phyloP scores from a whole-genome alignment of 2,329 filamentous ascomycete species.

The Aplosporella prunicola region DNA sequence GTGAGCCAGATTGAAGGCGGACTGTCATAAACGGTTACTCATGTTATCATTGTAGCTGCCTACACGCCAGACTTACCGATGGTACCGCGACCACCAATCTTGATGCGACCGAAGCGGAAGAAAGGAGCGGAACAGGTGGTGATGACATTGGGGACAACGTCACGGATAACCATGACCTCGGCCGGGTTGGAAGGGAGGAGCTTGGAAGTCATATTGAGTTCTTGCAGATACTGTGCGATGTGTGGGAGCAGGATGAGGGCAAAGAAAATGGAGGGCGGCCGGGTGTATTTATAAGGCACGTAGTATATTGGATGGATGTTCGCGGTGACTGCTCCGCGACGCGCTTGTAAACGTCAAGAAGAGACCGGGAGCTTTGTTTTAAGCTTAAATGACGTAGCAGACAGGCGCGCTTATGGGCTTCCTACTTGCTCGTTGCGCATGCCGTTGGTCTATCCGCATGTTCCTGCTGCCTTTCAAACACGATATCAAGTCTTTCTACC shows the following conservation, averaged over 20 bases:
- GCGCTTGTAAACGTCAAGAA: too few relatives aligned
- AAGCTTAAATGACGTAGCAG: too few relatives aligned
- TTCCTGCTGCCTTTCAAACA: too few relatives aligned
- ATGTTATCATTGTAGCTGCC: conserved; percentile 15
- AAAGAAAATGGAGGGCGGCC: background rate
- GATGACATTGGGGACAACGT: conserved; percentile 63
- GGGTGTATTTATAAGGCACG: background rate
- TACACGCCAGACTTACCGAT: conserved; percentile 54
- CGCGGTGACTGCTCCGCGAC: too few relatives aligned
- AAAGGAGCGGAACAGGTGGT: conserved; percentile 79
- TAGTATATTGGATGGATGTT: too few relatives aligned
- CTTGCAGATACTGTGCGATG: background rate
- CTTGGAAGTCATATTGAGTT: conserved; percentile 25
- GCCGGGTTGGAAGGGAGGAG: conserved; percentile 54
- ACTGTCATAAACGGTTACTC: conserved; percentile 49
- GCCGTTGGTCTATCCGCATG: too few relatives aligned
- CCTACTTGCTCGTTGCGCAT: too few relatives aligned
- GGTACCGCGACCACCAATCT: conserved; percentile 79
- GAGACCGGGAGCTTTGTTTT: too few relatives aligned
- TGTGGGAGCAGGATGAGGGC: background rate
- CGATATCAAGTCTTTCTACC: too few relatives aligned
- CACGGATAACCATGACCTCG: conserved; percentile 82
- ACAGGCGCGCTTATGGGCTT: too few relatives aligned
- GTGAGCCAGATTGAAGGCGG: conserved; percentile 62
- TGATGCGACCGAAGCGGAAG: conserved; percentile 65